A percentile compares a stretch with the other conserved stretches of the same genome.
These are phyloP conservation scores for Tuber brumale DNA, from an alignment of 495 filamentous ascomycete species.

Conservation along the genomic window DNA sequence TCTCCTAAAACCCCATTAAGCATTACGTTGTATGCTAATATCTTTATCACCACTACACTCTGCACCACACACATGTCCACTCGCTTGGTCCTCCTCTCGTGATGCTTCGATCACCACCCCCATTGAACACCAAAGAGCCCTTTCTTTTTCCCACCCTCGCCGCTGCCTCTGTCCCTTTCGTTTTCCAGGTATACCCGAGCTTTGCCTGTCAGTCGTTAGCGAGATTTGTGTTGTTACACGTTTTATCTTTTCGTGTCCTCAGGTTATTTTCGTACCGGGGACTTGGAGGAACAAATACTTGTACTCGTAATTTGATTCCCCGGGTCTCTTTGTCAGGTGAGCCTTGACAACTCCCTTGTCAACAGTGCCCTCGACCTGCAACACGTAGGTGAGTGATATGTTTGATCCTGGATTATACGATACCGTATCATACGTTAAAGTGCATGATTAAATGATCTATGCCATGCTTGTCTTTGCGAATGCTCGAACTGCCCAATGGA, in stretches of 20 bases:
- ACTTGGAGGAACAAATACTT: slow-evolving; percentile 75
- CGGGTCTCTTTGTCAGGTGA: slow-evolving; percentile 65
- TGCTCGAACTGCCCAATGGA: slow-evolving; percentile 50
- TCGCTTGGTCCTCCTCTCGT: slow-evolving; percentile 39
- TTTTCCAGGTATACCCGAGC: slow-evolving; percentile 60
- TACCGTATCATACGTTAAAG: slow-evolving; percentile 71
- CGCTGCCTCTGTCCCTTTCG: slow-evolving; percentile 44
- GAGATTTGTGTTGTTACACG: slow-evolving; percentile 4
- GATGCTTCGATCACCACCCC: slow-evolving; percentile 45
- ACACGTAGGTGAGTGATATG: slow-evolving; percentile 2
- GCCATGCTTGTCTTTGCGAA: slow-evolving; percentile 63
- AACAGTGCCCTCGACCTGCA: slow-evolving; percentile 72
- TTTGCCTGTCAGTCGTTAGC: slow-evolving; percentile 43
- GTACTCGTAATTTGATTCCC: slow-evolving; percentile 66
- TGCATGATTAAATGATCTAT: slow-evolving; percentile 78
- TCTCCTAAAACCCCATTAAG: slow-evolving; percentile 18
- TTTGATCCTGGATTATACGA: neutral
- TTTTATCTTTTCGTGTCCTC: slow-evolving; percentile 2
- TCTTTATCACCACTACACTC: slow-evolving; percentile 41
- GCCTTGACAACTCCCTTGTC: slow-evolving; percentile 66
- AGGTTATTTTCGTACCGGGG: slow-evolving; percentile 45
- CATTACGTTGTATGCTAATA: slow-evolving; percentile 21
- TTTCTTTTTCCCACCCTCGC: slow-evolving; percentile 46
- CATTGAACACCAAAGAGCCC: slow-evolving; percentile 63
- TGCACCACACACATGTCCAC: slow-evolving; percentile 57